Evolutionary conservation across 331 rosid genomes (phyloP).

Genomic region (Pyracantha coccinea): DNA sequence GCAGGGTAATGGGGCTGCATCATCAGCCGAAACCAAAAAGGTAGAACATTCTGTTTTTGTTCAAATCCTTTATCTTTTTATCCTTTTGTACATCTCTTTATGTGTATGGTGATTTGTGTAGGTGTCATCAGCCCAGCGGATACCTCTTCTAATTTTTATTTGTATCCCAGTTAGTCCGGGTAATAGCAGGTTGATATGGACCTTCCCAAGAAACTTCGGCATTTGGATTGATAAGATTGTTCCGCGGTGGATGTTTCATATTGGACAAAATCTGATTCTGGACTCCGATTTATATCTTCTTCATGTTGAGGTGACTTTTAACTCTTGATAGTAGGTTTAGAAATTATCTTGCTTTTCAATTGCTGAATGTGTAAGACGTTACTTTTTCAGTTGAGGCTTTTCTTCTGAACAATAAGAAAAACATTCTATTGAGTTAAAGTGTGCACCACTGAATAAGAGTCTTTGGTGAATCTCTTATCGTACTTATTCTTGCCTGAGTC

Average conservation of each 20-base stretch:
- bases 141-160: slow-evolving; percentile 42
- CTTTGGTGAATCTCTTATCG: not conserved
- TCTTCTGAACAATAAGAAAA: not conserved
- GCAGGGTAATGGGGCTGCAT: slow-evolving; percentile 21
- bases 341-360: not conserved
- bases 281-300: slow-evolving; percentile 95
- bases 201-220: slow-evolving; percentile 84
- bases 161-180: slow-evolving; percentile 95
- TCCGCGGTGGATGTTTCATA: slow-evolving; percentile 85
- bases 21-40: slow-evolving; percentile 39
- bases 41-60: slow-evolving; percentile 19
- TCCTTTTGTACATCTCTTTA: not conserved
- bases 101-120: slow-evolving; percentile 20
- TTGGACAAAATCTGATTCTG: slow-evolving; percentile 70
- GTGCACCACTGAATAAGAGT: not conserved
- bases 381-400: not conserved
- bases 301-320: slow-evolving; percentile 70
- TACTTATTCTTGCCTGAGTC: slow-evolving; percentile 4
- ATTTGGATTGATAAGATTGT: slow-evolving; percentile 61
- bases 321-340: not conserved
- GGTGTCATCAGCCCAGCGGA: slow-evolving; percentile 35
- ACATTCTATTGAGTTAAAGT: too few species aligned
- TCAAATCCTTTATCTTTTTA: not conserved
- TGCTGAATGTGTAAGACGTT: not conserved
- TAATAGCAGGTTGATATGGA: slow-evolving; percentile 83